Evolutionary conservation across 2,329 filamentous ascomycete genomes (phyloP).

Genomic region (Aspergillus versicolor): DNA sequence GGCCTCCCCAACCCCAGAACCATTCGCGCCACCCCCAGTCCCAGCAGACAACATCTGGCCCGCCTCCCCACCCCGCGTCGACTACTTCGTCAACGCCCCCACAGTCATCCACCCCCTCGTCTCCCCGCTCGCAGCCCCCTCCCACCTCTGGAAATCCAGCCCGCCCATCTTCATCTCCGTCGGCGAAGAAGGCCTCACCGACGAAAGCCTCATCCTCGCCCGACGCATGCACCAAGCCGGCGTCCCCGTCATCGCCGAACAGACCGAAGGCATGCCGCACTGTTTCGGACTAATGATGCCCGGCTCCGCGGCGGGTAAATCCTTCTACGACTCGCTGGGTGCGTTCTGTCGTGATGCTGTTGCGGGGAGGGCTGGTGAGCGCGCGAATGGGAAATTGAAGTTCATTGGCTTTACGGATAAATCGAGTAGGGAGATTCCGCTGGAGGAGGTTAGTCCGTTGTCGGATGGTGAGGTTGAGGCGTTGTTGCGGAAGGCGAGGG

Average conservation of each 20-base stretch:
- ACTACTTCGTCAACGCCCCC: slow-evolving; percentile 42
- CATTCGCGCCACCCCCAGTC: slow-evolving; percentile 29
- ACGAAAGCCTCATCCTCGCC: slow-evolving; percentile 42
- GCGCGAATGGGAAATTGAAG: slow-evolving; percentile 28
- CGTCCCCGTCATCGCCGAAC: slow-evolving; percentile 38
- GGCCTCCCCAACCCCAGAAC: slow-evolving; percentile 13
- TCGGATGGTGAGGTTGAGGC: slow-evolving; percentile 38
- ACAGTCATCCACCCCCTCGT: slow-evolving; percentile 42
- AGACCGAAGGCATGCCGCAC: slow-evolving; percentile 49
- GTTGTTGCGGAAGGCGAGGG: slow-evolving; percentile 25
- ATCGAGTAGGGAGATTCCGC: slow-evolving; percentile 27
- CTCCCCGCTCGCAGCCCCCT: slow-evolving; percentile 37
- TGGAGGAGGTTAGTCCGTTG: slow-evolving; percentile 34
- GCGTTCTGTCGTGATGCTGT: slow-evolving; percentile 49
- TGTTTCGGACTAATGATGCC: slow-evolving; percentile 59
- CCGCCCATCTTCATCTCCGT: slow-evolving; percentile 43
- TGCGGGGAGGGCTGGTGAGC: slow-evolving; percentile 23
- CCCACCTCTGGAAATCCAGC: slow-evolving; percentile 40
- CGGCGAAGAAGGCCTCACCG: slow-evolving; percentile 44
- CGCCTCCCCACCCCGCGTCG: slow-evolving; percentile 40
- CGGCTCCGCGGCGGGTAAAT: slow-evolving; percentile 44
- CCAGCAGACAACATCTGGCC: slow-evolving; percentile 43
- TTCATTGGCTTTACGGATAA: slow-evolving; percentile 31
- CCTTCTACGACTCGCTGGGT: slow-evolving; percentile 58
- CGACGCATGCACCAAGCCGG: slow-evolving; percentile 41